Base-by-base conservation (phyloP, 164 flowering plant genomes). In the Vitis rupestris region DNA sequence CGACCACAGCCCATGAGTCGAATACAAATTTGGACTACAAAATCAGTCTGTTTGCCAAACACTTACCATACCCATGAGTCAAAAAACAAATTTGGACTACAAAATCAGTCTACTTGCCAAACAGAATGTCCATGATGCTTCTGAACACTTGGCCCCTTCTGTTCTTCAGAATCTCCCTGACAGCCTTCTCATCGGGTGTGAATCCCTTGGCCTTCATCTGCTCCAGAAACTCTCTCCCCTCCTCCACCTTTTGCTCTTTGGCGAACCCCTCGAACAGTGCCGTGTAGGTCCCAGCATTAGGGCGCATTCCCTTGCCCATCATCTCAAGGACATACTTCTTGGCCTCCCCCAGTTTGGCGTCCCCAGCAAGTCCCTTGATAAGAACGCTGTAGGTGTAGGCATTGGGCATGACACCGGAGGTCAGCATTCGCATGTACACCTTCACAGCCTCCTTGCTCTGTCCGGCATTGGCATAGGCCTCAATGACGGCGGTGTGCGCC, bases 401-500 rank as follows among this genome's bases (percentile, higher is more conserved):
- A 74, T 94, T 92, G 6, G 97, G 98, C 68, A 70, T 60, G 3
- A 92, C 91, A 12, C 98, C 97, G 19, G 82, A 74, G 0, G 86
- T 82, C 75, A 94, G 74, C 98, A 92, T 92, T 15, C 91, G 71
- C 79, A 81, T 10, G 69, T 75, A 90, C 44, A 81, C 85, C 78
- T 76, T 87, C 30, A 82, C 79, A 14, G 91, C 97, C 57, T 94
- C 93, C 72, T 86, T 90, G 59, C 73, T 47, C 72, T 86, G 80
- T 16, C 91, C 91, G 3, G 97, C 98, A 61, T 83, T 81, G 29
- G 84, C 82, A 16, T 92, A 94, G 23, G 92, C 95, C 75, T 92
- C 94, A 13, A 94, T 78, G 5, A 94, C 94, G 0, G 96, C 92
- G 0, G 98, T 94, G 75, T 92, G 94, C 13, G 86, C 88, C 63